Percentiles rank a stretch among this genome's conserved stretches.
Conservation (phyloP, 306 rosid species). For the Sechiopsis laciniata region DNA sequence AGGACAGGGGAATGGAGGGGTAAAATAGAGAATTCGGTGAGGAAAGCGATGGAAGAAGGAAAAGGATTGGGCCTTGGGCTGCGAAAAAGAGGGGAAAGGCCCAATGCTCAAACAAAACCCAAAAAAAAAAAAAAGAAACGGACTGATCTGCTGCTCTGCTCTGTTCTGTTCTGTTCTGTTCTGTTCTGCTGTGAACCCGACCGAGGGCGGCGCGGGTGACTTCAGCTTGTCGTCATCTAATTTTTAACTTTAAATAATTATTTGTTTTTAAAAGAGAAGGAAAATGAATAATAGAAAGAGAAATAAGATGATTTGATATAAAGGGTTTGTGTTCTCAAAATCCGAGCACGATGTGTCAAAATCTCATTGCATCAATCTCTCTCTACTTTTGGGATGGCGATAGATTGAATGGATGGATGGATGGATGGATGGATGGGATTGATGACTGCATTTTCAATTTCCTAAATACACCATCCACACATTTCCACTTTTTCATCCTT, state of each 20-base stretch:
- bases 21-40: no score
- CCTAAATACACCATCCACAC: background rate
- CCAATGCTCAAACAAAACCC: background rate
- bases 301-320: slow-evolving; percentile 7
- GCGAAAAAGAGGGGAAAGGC: background rate
- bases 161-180: background rate
- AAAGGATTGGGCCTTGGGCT: slow-evolving; percentile 17
- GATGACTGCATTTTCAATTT: background rate
- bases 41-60: no score
- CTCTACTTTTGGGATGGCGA: slow-evolving; percentile 26
- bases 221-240: slow-evolving; percentile 41
- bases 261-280: no score
- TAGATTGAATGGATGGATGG: slow-evolving; percentile 26
- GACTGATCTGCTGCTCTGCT: slow-evolving; percentile 22
- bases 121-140: background rate
- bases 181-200: slow-evolving; percentile 17
- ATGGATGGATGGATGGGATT: slow-evolving; percentile 45
- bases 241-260: no score
- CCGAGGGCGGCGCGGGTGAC: slow-evolving; percentile 44
- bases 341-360: slow-evolving; percentile 88
- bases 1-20: no score
- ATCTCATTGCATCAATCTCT: slow-evolving; percentile 56
- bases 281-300: slow-evolving; percentile 12
- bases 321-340: slow-evolving; percentile 38
- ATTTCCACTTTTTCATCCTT: no score